phyloP scores from a whole-genome alignment of 2,329 filamentous ascomycete genomes.

The Fusarium mundagurra region DNA sequence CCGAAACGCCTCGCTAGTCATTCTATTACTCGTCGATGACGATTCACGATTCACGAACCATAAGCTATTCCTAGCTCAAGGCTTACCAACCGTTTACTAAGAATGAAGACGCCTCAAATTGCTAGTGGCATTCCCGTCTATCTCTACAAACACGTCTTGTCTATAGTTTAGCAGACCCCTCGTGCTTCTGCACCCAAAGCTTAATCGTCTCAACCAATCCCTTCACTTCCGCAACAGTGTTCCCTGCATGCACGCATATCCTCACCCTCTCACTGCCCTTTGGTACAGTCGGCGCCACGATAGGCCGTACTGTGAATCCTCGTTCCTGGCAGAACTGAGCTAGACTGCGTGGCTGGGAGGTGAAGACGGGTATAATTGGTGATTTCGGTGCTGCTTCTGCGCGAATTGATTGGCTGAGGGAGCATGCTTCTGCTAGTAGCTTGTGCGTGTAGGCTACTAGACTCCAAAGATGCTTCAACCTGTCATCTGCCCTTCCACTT shows the following conservation, averaged over 20 bases:
- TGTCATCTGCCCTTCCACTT: slow-evolving; percentile 56
- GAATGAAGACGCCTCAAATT: neutral
- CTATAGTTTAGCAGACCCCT: neutral
- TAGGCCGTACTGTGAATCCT: slow-evolving; percentile 70
- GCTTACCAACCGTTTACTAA: neutral
- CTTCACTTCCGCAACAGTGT: slow-evolving; percentile 66
- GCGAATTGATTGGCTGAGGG: slow-evolving; percentile 34
- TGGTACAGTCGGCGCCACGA: slow-evolving; percentile 75
- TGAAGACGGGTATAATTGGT: slow-evolving; percentile 73
- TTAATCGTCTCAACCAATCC: slow-evolving; percentile 59
- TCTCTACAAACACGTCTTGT: neutral
- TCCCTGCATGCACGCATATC: slow-evolving; percentile 74
- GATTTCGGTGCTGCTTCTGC: slow-evolving; percentile 58
- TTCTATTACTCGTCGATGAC: rapidly evolving
- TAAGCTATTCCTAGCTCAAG: neutral
- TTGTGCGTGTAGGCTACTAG: slow-evolving; percentile 53
- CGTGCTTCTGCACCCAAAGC: slow-evolving; percentile 51
- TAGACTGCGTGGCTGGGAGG: slow-evolving; percentile 64
- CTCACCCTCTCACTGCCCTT: slow-evolving; percentile 70
- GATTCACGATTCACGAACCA: neutral
- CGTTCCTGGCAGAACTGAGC: slow-evolving; percentile 67
- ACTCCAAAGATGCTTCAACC: slow-evolving; percentile 46
- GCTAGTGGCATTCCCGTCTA: neutral
- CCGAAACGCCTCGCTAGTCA: no score
- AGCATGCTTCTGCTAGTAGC: slow-evolving; percentile 54